Conservation (phyloP, 2,329 filamentous ascomycete genomes). For the Colletotrichum brevisporum region DNA sequence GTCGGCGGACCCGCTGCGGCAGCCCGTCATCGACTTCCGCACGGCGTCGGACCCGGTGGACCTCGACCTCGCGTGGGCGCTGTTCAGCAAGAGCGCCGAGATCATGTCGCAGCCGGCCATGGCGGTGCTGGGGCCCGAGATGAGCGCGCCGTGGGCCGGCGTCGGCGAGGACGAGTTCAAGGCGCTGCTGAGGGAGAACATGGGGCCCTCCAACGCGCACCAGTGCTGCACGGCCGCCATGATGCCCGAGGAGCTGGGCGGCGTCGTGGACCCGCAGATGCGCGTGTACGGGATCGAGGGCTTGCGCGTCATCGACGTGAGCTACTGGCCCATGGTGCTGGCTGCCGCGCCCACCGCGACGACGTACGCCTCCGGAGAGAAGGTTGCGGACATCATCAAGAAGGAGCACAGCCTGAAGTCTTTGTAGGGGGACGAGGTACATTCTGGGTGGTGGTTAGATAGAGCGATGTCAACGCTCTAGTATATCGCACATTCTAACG, state of each 20-base stretch:
- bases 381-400: constrained; percentile 31
- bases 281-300: constrained; percentile 34
- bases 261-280: constrained; percentile 41
- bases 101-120: constrained; percentile 50
- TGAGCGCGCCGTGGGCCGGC: constrained; percentile 47
- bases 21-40: constrained; percentile 56
- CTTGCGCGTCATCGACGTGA: constrained; percentile 38
- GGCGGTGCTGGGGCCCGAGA: constrained; percentile 46
- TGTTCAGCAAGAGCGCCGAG: constrained; percentile 49
- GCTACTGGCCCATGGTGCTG: constrained; percentile 41
- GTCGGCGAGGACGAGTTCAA: constrained; percentile 47
- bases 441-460: not conserved
- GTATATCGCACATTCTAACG: too few species aligned
- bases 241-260: constrained; percentile 39
- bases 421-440: not conserved
- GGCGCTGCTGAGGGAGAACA: constrained; percentile 35
- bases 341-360: constrained; percentile 22
- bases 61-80: constrained; percentile 50
- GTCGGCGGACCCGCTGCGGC: constrained; percentile 49
- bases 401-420: constrained; percentile 9
- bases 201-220: constrained; percentile 21
- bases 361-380: constrained; percentile 28
- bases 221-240: constrained; percentile 40
- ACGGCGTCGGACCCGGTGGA: constrained; percentile 56
- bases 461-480: not conserved